Evolutionary conservation across 2,329 filamentous ascomycete genomes (phyloP), one percentile per base, ranked within the genome.

Genomic region (Rosellinia necatrix): DNA sequence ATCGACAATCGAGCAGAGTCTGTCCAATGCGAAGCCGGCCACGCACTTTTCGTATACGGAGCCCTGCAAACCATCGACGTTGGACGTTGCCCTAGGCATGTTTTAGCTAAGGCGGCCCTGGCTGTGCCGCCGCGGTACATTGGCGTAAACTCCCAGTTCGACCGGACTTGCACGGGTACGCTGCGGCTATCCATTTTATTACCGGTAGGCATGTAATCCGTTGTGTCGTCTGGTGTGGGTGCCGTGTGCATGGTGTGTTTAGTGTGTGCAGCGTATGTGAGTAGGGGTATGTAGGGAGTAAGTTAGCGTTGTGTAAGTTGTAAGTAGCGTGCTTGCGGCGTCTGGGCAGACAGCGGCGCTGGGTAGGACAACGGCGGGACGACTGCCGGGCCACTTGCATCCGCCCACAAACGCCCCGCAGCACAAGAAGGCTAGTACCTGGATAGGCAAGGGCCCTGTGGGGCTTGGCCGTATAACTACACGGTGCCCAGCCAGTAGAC

Each of bases 11-110:
- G 13, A 15, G 10, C 2, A 54, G 22, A 30, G 3, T 12, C 9
- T 22, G 19, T 37, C 12, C 9, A 15, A 12, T 13, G 35, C 3
- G 17, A 15, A 56, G 22, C 15, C 10, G 19, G 29, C n/a, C 25
- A 44, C 41, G 54, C 43, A 19, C 24, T 25, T 52, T 32, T 34
- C 54, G 49, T 57, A 44, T 57, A 49, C 41, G 6, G n/a, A n/a
- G 47, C 17, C 17, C 35, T 30, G 48, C 29, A 52, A 25, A 50
- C 27, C 10, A 41, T 40, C n/a, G 22, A 27, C 21, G 22, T 13
- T n/a, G 19, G 22, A 27, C 21, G 22, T 13, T n/a, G 17, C 22
- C 29, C 22, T 19, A 32, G 15, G 17, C 6, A n/a, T n/a, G n/a
- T 38, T 29, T 27, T 15, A 32, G 42, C 52, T 29, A 24, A 22